A percentile compares a stretch with the other conserved stretches of the same genome.
These are phyloP conservation scores for Polygonum maritimum DNA, from an alignment of 148 eudicot species.

Conservation along the genomic window DNA sequence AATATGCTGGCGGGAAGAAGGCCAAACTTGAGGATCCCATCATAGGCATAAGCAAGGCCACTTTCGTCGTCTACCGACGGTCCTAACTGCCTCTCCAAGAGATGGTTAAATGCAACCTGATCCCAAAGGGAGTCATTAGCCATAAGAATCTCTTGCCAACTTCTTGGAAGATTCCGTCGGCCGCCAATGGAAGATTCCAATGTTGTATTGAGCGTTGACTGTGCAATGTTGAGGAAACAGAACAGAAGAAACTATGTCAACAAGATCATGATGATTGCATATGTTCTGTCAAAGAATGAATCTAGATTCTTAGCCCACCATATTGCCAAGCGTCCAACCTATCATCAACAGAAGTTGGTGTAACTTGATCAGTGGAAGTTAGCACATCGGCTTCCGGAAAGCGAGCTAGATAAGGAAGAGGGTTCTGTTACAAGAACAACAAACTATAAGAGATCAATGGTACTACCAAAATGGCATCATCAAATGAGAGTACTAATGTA, in stretches of 20 bases:
- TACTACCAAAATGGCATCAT: background rate
- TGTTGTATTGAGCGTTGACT: conserved; percentile 70
- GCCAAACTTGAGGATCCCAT: conserved; percentile 76
- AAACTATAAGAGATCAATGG: too few species aligned
- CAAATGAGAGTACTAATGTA: background rate
- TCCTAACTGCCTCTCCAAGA: conserved; percentile 62
- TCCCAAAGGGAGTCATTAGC: conserved; percentile 83
- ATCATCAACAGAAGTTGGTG: conserved; percentile 3
- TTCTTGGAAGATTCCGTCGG: conserved; percentile 66
- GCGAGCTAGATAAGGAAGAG: conserved; percentile 10
- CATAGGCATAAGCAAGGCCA: conserved; percentile 82
- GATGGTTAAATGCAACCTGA: conserved; percentile 73
- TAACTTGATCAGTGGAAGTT: conserved; percentile 6
- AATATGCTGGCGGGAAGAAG: conserved; percentile 85
- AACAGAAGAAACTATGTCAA: background rate
- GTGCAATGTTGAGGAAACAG: conserved; percentile 11
- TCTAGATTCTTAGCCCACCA: background rate
- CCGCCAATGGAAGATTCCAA: conserved; percentile 90
- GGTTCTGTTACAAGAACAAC: conserved; percentile 6
- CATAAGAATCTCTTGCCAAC: conserved; percentile 69
- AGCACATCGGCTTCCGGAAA: conserved; percentile 8
- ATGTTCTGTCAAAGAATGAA: background rate
- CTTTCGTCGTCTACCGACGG: conserved; percentile 80
- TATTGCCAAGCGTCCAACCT: conserved; percentile 5
- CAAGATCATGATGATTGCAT: background rate